phyloP scores from a whole-genome alignment of 2,329 filamentous ascomycete genomes.

The Zasmidium angulare region DNA sequence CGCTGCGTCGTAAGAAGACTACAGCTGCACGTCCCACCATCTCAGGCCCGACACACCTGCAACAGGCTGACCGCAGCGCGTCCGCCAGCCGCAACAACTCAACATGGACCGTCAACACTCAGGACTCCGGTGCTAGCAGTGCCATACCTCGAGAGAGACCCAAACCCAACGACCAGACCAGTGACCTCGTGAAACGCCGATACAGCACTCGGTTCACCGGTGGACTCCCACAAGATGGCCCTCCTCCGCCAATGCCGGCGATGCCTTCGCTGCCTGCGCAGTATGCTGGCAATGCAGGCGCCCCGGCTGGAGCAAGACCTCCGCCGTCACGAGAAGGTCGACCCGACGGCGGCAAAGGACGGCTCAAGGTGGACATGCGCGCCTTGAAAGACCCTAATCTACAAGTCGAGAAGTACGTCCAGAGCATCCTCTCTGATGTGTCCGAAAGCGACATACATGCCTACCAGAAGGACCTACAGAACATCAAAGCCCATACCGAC shows the following conservation, averaged over 20 bases:
- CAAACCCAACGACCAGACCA: conserved; percentile 54
- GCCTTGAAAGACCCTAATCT: conserved; percentile 78
- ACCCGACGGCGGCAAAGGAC: conserved; percentile 37
- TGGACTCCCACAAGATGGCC: conserved; percentile 68
- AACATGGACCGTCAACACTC: conserved; percentile 21
- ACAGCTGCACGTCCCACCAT: conserved; percentile 56
- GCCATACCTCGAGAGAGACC: conserved; percentile 41
- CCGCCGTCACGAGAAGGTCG: conserved; percentile 28
- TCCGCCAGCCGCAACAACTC: conserved; percentile 24
- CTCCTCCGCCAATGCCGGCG: conserved; percentile 60
- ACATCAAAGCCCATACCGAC: conserved; percentile 74
- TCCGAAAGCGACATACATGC: conserved; percentile 83
- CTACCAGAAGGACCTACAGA: conserved; percentile 73
- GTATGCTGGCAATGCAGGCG: conserved; percentile 42
- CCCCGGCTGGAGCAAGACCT: conserved; percentile 8
- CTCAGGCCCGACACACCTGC: conserved; percentile 53
- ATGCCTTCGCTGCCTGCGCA: conserved; percentile 63
- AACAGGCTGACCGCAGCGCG: conserved; percentile 9
- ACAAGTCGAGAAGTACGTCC: conserved; percentile 69
- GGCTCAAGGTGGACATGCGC: conserved; percentile 71
- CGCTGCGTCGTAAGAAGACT: conserved; percentile 61
- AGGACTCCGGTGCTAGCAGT: conserved; percentile 17
- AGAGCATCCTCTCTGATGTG: conserved; percentile 71
- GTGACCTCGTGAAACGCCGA: conserved; percentile 86
- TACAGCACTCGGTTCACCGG: conserved; percentile 81